Evolutionary conservation across 805 yeast genomes (phyloP).

Genomic region (Schwanniomyces polymorphus): DNA sequence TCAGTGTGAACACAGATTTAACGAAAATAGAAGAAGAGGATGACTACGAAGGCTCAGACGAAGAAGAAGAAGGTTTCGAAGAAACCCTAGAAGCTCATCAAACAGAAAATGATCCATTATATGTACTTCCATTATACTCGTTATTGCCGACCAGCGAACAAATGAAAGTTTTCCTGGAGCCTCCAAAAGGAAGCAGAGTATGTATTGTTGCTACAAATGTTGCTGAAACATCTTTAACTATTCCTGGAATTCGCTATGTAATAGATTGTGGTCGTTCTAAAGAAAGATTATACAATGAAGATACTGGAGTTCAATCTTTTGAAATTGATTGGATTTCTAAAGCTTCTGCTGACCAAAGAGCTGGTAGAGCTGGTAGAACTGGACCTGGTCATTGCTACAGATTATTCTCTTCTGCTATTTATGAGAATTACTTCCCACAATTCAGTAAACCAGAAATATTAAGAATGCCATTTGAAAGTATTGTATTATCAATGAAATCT

Average conservation of each 20-base stretch:
- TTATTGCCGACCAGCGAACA: conserved; percentile 92
- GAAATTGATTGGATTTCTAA: conserved; percentile 90
- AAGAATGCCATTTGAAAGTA: conserved; percentile 95
- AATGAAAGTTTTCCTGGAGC: conserved; percentile 83
- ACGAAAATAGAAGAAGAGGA: conserved; percentile 41
- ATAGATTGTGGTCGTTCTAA: conserved; percentile 94
- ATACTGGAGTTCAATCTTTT: conserved; percentile 89
- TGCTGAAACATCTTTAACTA: conserved; percentile 96
- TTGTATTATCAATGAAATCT: conserved; percentile 92
- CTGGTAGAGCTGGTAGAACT: conserved; percentile 98
- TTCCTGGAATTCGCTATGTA: conserved; percentile 92
- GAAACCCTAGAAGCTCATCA: conserved; percentile 73
- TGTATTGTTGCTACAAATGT: conserved; percentile 96
- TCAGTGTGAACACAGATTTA: conserved; percentile 48
- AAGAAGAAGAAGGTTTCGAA: conserved; percentile 66
- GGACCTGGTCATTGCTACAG: conserved; percentile 98
- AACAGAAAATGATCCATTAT: conserved; percentile 72
- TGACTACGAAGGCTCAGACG: conserved; percentile 54
- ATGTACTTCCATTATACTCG: conserved; percentile 90
- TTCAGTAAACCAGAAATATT: conserved; percentile 88
- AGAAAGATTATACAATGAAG: conserved; percentile 78
- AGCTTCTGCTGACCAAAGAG: conserved; percentile 93
- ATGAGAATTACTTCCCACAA: conserved; percentile 78
- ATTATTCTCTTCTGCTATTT: conserved; percentile 89
- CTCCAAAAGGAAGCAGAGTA: conserved; percentile 82